Base-by-base conservation (phyloP, 352 stramenopile genomes). In the Phytophthora capsici region DNA sequence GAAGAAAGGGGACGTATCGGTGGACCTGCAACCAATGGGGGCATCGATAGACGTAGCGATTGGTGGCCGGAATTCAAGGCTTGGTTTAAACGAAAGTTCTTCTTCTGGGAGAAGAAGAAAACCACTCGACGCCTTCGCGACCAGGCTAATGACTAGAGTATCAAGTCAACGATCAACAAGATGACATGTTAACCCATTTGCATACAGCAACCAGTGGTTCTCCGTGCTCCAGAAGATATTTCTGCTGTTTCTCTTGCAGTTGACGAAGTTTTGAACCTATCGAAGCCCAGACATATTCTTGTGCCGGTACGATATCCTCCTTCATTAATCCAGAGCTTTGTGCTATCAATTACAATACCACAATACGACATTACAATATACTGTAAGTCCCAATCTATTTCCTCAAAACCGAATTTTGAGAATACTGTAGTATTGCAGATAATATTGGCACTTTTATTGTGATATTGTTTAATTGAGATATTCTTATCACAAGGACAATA, bases 241-340 rank as follows among this genome's bases (percentile, higher is more conserved):
- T 60, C 28, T 66, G 58, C 9, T 66, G 58, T 23, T 9, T 54
- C 41, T 60, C 49, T 61, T 61, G 58, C 9, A 66, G 23, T 3
- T 61, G 58, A 12, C 58, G 58, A 32, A 66, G 58, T 20, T 66
- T 66, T 16, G 23, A 41, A 3, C 58, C 58, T 3, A 66, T 32
- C 12, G 58, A 19, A 5, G 32, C 34, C 45, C 30, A 22, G 3
- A 61, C 41, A 10, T 61, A 66, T 26, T 55, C 43, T 43, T 66
- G 57, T 4, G 51, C 48, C 4, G 45, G 6, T 5, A 36, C 46
- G 20, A 64, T 36, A 23, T 41, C 46, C 10, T 57, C 64, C n/a
- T 37, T 49, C 1, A 38, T n/a, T 4, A 25, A 6, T 36, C 34
- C 32, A 12, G 50, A 46, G 6, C n/a, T n/a, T n/a, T n/a, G n/a